These are phyloP conservation scores for Stenocarpella maydis DNA, from an alignment of 2,329 filamentous ascomycete species.

Conservation along the genomic window DNA sequence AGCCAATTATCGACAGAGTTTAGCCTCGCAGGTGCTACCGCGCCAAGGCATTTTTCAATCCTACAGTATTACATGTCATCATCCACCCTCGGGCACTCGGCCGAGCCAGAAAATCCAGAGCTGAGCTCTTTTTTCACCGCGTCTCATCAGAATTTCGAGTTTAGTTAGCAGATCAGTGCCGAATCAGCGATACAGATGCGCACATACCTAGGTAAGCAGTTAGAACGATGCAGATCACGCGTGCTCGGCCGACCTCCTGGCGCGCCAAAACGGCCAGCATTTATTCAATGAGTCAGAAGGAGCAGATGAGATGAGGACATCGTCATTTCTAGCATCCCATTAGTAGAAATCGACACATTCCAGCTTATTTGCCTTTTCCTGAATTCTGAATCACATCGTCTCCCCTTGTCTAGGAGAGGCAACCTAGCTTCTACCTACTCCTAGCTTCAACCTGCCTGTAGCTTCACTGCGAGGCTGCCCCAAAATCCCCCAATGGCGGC, in stretches of 20 bases:
- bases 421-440: not conserved
- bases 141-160: not conserved
- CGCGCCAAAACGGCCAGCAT: not conserved
- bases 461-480: not conserved
- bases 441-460: not conserved
- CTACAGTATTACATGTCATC: not conserved
- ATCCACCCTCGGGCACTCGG: not conserved
- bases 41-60: not conserved
- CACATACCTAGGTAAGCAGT: not conserved
- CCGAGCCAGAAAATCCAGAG: not conserved
- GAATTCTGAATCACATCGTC: not conserved
- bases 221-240: not conserved
- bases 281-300: not conserved
- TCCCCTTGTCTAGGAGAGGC: not conserved
- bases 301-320: not conserved
- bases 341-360: not conserved
- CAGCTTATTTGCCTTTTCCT: not conserved
- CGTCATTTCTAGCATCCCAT: not conserved
- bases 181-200: not conserved
- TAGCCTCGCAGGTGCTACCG: not conserved
- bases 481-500: not conserved
- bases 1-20: not conserved
- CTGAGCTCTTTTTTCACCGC: not conserved
- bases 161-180: not conserved
- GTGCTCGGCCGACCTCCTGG: not conserved